Evolutionary conservation across 148 eudicot genomes (phyloP).

Genomic region (Bassia scoparia): DNA sequence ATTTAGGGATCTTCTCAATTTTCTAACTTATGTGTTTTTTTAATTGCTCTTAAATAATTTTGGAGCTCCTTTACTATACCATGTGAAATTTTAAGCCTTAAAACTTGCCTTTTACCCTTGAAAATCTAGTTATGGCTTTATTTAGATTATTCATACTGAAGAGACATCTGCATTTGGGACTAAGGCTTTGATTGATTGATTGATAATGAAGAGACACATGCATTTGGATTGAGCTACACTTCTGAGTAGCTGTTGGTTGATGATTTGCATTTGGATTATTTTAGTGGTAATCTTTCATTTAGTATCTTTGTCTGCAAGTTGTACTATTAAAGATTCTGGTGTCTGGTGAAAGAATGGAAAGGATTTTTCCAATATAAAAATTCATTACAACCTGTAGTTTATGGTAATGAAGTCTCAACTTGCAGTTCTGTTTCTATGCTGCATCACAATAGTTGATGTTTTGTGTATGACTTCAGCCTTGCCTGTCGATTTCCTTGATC

Average conservation of each 20-base stretch:
- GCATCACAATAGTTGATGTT: neutral
- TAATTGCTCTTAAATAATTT: too few relatives aligned
- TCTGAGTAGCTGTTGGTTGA: too few relatives aligned
- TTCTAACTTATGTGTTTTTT: too few relatives aligned
- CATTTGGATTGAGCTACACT: neutral
- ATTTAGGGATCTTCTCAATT: too few relatives aligned
- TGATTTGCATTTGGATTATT: neutral
- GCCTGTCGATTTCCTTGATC: neutral
- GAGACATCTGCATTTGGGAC: neutral
- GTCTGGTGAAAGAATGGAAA: neutral
- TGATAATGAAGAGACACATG: too few relatives aligned
- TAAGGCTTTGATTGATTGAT: too few relatives aligned
- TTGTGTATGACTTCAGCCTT: neutral
- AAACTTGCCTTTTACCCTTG: too few relatives aligned
- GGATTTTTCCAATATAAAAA: neutral
- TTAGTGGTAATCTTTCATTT: neutral
- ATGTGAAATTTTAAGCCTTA: too few relatives aligned
- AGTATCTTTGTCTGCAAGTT: neutral
- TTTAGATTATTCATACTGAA: too few relatives aligned
- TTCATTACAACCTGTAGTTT: conserved; percentile 1
- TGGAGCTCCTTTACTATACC: too few relatives aligned
- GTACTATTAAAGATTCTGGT: neutral
- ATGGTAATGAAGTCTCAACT: neutral
- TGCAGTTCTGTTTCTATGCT: neutral
- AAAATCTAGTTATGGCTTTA: too few relatives aligned